Base-by-base conservation (phyloP, 352 stramenopile genomes). In the Globisporangium heterothallicum region DNA sequence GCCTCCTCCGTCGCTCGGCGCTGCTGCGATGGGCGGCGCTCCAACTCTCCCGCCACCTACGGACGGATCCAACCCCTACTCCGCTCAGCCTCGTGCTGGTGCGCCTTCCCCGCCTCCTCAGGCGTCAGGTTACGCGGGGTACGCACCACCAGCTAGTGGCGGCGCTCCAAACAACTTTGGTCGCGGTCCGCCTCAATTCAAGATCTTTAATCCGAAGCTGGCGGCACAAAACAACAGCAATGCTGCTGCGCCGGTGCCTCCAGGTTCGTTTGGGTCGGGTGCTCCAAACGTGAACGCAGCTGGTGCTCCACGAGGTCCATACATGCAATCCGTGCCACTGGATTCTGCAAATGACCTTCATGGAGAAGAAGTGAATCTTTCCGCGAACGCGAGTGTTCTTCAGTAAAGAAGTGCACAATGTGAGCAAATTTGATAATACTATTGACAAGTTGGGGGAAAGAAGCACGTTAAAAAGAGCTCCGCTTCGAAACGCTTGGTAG, bases 131-230 rank as follows among this genome's bases (percentile, higher is more conserved):
- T 84, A 83, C 52, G 51, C 58, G 3, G 46, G 36, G 0, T 55
- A 56, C 40, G 55, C 60, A 2, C 49, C 51, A 10, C 41, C 72
- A 9, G 38, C 45, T 12, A 30, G 42, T 0, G 42, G 35, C 18
- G 46, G 52, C 6, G 38, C 38, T 7, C 40, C 49, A 27, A 46
- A 24, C 19, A 54, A 44, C 32, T 46, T 53, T 40, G 50, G 54
- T 0, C 66, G 66, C 9, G 66, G 63, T 0, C 66, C 79, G 4
- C 79, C 82, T 42, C 83, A 93, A 56, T 93, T 93, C 59, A 93
- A 92, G 70, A 93, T 93, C 58, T 93, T 93, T 42, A 93, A 91
- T 55, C 83, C 83, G 12, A 86, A 85, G 59, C 51, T 86, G 18
- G 70, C 72, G 8, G 69, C 56, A 35, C 67, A 68, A 34, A 63